Base-by-base conservation (phyloP, 768 basidiomycete genomes). In the Lactifluus echinatus region DNA sequence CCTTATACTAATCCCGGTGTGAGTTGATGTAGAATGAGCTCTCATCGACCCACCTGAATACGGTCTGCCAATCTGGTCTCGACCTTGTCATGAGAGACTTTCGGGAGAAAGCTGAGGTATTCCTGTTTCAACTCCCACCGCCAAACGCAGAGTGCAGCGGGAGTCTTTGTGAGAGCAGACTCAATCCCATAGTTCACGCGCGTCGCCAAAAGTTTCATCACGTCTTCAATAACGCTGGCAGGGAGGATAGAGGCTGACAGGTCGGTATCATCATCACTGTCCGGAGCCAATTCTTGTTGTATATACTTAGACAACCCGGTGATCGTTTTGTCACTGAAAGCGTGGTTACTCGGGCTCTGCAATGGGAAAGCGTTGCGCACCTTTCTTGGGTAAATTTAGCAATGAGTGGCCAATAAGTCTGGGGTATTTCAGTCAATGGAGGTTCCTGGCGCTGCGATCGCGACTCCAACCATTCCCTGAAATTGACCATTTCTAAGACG, bases 351-450 rank as follows among this genome's bases (percentile, higher is more conserved):
- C 28, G 11, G 19, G 8, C 24, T 53, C 31, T 10, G 37, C 40
- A 26, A 42, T 10, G 19, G 31, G 26, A 53, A 19, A 33, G 24
- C 3, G 7, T 12, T 17, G 64, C 74, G 52, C 49, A 91, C 93
- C 91, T 93, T 72, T 95, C 93, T 62, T 92, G 87, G 0, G 81
- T 81, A 39, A 93, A 70, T 69, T 93, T 92, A 5, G 83, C 91
- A 63, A 95, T 80, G 24, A 94, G 71, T 1, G 89, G 81, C 61
- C 73, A 76, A 67, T 92, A 77, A 59, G 86, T 80, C 4, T 84
- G 79, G 0, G 91, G 85, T 49, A 93, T 78, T 6, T 65, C 67
- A 8, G 66, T 67, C 28, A 93, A 69, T n/a, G 83, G 76, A 1
- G 75, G 69, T 17, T 77, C 75, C 50, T 76, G 69, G 14, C 69